These are phyloP conservation scores for Colletotrichum acutatum DNA, from an alignment of 2,329 filamentous ascomycete genomes.

Conservation along the genomic window DNA sequence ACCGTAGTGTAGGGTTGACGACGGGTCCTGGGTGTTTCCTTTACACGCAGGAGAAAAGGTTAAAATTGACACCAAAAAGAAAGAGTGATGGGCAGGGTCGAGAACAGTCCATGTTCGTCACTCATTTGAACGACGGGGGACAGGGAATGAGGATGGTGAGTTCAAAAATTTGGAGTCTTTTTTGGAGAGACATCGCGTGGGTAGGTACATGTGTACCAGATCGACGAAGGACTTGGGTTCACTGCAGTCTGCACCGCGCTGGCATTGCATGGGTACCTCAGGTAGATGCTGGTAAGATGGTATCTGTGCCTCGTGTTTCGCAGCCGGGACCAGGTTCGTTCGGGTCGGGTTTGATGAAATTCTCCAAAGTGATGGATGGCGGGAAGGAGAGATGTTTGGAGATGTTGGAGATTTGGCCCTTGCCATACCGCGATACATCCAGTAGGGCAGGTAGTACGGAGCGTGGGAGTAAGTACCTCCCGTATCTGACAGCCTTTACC, in stretches of 20 bases:
- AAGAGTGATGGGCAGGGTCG: neutral
- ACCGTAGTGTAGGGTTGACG: no score
- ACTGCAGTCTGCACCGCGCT: no score
- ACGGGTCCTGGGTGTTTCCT: no score
- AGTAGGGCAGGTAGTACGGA: no score
- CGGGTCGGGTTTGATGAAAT: neutral
- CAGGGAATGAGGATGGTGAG: conserved; percentile 29
- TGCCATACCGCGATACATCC: neutral
- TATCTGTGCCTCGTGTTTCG: neutral
- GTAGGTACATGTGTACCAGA: neutral
- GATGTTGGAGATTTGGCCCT: neutral
- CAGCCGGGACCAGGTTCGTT: neutral
- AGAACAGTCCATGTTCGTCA: neutral
- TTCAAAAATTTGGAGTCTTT: conserved; percentile 2
- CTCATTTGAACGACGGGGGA: neutral
- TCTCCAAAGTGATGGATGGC: no score
- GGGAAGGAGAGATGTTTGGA: conserved; percentile 18
- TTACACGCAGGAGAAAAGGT: neutral
- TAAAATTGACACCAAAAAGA: neutral
- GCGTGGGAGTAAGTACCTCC: no score
- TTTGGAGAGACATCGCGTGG: conserved; percentile 21
- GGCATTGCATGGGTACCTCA: no score
- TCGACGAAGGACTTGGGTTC: conserved; percentile 12
- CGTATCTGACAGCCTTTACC: no score
- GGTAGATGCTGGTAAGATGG: no score